Conservation (phyloP, 129 eudicot genomes). For the Flaveria bidentis region DNA sequence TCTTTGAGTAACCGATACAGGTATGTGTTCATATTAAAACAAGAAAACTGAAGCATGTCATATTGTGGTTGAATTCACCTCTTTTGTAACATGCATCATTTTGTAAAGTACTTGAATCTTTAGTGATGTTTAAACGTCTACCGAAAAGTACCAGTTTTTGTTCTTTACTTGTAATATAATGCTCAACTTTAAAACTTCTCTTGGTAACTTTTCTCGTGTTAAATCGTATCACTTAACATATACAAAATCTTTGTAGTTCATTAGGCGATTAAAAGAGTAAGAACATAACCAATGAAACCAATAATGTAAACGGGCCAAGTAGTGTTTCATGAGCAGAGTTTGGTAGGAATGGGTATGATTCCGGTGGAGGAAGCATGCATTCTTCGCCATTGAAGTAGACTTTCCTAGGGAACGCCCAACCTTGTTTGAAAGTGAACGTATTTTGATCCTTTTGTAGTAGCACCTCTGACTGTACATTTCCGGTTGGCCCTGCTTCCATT, state of each 20-base stretch:
- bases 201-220: slow-evolving; percentile 18
- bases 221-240: slow-evolving; percentile 13
- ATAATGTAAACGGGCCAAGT: slow-evolving; percentile 22
- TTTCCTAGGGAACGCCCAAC: slow-evolving; percentile 80
- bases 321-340: slow-evolving; percentile 46
- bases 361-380: slow-evolving; percentile 75
- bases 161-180: slow-evolving; percentile 25
- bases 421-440: slow-evolving; percentile 65
- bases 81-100: slow-evolving; percentile 29
- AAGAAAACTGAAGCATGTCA: slow-evolving; percentile 25
- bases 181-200: not conserved
- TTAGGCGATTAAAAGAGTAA: slow-evolving; percentile 23
- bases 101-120: slow-evolving; percentile 42
- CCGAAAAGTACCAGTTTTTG: slow-evolving; percentile 10
- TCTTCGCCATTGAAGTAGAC: slow-evolving; percentile 86
- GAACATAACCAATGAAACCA: slow-evolving; percentile 31
- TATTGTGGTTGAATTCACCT: slow-evolving; percentile 43
- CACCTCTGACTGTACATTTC: slow-evolving; percentile 71
- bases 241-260: slow-evolving; percentile 6
- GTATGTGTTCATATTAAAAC: slow-evolving; percentile 22
- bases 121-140: slow-evolving; percentile 26
- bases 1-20: slow-evolving; percentile 41
- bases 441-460: slow-evolving; percentile 68
- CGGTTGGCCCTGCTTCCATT: slow-evolving; percentile 75
- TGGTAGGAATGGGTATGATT: slow-evolving; percentile 70